A percentile compares a stretch with the other conserved stretches of the same genome.
phyloP scores from a whole-genome alignment of 1,139 yeast genomes.

The Geotrichum reessii region DNA sequence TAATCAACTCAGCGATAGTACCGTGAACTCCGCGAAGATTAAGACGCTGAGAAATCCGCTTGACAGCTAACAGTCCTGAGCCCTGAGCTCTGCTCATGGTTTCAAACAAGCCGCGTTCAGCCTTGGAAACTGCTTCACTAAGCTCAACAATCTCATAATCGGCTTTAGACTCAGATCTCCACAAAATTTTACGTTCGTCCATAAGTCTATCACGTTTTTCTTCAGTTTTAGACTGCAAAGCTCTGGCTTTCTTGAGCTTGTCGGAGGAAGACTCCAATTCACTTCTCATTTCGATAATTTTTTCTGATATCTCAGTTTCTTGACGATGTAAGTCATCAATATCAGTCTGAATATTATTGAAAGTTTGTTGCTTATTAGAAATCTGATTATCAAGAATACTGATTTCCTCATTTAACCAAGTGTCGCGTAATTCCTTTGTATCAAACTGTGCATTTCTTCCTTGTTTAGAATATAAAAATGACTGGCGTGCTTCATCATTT shows the following conservation, averaged over 20 bases:
- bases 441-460: conserved; percentile 61
- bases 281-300: conserved; percentile 26
- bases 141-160: conserved; percentile 53
- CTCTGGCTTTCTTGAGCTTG: conserved; percentile 27
- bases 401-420: conserved; percentile 58
- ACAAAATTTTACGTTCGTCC: conserved; percentile 64
- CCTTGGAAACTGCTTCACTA: conserved; percentile 49
- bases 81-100: conserved; percentile 54
- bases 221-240: conserved; percentile 19
- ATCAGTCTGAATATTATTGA: conserved; percentile 22
- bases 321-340: conserved; percentile 25
- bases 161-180: conserved; percentile 74
- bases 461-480: conserved; percentile 66
- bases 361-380: conserved; percentile 26
- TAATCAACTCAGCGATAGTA: conserved; percentile 74
- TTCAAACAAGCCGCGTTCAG: conserved; percentile 57
- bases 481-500: conserved; percentile 49
- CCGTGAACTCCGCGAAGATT: conserved; percentile 69
- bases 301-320: conserved; percentile 18
- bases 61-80: conserved; percentile 64
- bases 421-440: conserved; percentile 55
- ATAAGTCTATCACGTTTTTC: conserved; percentile 37
- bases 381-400: conserved; percentile 37
- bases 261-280: conserved; percentile 35
- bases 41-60: conserved; percentile 46